Base-by-base conservation (phyloP, 108 stramenopile species). In the Seminavis robusta region DNA sequence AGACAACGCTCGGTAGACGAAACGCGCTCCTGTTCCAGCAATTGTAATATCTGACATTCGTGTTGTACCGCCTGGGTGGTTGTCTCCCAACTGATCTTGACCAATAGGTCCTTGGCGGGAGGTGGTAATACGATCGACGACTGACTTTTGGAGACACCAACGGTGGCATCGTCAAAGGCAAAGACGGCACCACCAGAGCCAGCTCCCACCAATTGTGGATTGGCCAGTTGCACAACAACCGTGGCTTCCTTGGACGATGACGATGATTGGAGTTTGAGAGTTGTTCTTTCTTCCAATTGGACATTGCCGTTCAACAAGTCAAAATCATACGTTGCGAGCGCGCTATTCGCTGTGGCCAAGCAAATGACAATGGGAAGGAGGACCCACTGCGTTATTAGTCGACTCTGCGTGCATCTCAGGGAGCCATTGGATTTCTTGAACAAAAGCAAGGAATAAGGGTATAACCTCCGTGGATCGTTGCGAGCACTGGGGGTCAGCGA, bases 41-140 rank as follows among this genome's bases (percentile, higher is more conserved):
- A 36, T 42, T 61, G 54, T 17, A 88, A 47, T 4, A 71, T 67
- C 11, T 42, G 29, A 61, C 86, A 88, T 76, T 88, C 82, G 16
- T 70, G 71, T 52, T 69, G 47, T n/a, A 88, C 81, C 31, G 71
- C 74, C 24, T 61, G 39, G 16, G 70, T 47, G 49, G 79, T 88
- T 23, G 63, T 38, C 27, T 53, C 54, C 86, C 86, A 88, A 56
- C 86, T 88, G 8, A 83, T 67, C 56, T 88, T 88, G 56, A 88
- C 55, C 17, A 72, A 63, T 1, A 84, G 33, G 27, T 75, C 33
- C 1, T 52, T 26, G 20, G 52, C 21, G 39, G 20, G 20, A 21
- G 23, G 7, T 37, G 39, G 17, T 37, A 44, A n/a, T 19, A 26
- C 27, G 16, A 33, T 45, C 33, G 39, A 30, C 33, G 30, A 25